These are phyloP conservation scores for Silene uniflora DNA, from an alignment of 148 eudicot genomes.

Conservation along the genomic window DNA sequence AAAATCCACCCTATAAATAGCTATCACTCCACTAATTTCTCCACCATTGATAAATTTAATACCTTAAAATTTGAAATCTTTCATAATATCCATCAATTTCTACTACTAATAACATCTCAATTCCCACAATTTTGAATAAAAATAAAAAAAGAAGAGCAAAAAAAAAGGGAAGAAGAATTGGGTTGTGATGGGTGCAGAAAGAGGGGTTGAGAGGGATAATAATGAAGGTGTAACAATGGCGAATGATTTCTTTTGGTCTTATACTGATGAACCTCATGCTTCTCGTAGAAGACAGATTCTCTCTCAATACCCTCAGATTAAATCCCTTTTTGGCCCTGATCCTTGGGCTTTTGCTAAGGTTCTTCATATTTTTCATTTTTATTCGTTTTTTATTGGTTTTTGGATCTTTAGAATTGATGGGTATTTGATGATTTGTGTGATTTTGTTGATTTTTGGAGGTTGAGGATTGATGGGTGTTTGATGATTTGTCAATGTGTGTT, in stretches of 20 bases:
- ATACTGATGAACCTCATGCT: conserved; percentile 95
- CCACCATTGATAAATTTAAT: no score
- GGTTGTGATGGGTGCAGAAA: conserved; percentile 17
- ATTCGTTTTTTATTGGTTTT: not conserved
- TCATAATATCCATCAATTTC: no score
- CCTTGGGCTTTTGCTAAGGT: conserved; percentile 81
- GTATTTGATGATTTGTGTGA: not conserved
- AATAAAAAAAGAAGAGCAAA: not conserved
- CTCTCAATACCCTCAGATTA: conserved; percentile 83
- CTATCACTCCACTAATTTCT: no score
- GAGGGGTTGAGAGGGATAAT: conserved; percentile 29
- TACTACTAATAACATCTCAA: not conserved
- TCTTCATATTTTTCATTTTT: not conserved
- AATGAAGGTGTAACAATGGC: conserved; percentile 53
- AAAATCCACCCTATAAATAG: no score
- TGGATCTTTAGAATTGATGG: conserved; percentile 7
- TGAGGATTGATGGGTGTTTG: not conserved
- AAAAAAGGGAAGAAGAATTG: conserved; percentile 14
- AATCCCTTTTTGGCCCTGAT: conserved; percentile 85
- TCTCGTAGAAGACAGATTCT: conserved; percentile 70
- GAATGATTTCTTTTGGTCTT: conserved; percentile 83
- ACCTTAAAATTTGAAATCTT: no score
- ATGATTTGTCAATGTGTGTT: not conserved
- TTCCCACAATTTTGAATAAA: not conserved
- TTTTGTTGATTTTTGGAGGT: not conserved